Evolutionary conservation across 768 basidiomycete genomes (phyloP).

Genomic region (Macrolepiota fuliginosa): DNA sequence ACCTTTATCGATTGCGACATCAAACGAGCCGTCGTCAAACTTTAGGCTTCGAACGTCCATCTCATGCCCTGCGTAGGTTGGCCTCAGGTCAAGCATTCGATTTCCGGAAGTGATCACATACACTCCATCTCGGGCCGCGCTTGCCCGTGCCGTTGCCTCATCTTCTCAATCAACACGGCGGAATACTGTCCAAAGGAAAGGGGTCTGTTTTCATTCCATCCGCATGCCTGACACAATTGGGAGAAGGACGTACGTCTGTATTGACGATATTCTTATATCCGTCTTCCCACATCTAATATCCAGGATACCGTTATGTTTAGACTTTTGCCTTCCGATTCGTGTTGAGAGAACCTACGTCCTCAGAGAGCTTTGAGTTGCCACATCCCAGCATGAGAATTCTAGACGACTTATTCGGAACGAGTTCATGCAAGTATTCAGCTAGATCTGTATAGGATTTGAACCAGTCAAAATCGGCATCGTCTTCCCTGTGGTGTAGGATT

Average conservation of each 20-base stretch:
- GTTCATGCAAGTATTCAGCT: slow-evolving; percentile 52
- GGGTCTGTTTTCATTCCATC: neutral
- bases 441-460: slow-evolving; percentile 81
- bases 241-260: slow-evolving; percentile 54
- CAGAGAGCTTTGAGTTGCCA: slow-evolving; percentile 78
- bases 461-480: slow-evolving; percentile 76
- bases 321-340: neutral
- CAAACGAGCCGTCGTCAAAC: slow-evolving; percentile 62
- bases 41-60: slow-evolving; percentile 77
- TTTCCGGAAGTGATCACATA: slow-evolving; percentile 25
- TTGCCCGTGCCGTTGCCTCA: slow-evolving; percentile 52
- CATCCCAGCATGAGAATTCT: slow-evolving; percentile 81
- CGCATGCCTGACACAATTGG: neutral
- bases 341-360: slow-evolving; percentile 53
- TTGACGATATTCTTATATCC: slow-evolving; percentile 82
- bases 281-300: slow-evolving; percentile 79
- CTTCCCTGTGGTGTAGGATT: slow-evolving; percentile 42
- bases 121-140: slow-evolving; percentile 70
- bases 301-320: neutral
- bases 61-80: slow-evolving; percentile 58
- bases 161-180: slow-evolving; percentile 67
- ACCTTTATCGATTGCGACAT: slow-evolving; percentile 85
- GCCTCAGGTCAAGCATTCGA: neutral
- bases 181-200: slow-evolving; percentile 56
- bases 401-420: slow-evolving; percentile 60